Conservation (phyloP, 176 grass and related monocot genomes). For the Oryza officinalis region DNA sequence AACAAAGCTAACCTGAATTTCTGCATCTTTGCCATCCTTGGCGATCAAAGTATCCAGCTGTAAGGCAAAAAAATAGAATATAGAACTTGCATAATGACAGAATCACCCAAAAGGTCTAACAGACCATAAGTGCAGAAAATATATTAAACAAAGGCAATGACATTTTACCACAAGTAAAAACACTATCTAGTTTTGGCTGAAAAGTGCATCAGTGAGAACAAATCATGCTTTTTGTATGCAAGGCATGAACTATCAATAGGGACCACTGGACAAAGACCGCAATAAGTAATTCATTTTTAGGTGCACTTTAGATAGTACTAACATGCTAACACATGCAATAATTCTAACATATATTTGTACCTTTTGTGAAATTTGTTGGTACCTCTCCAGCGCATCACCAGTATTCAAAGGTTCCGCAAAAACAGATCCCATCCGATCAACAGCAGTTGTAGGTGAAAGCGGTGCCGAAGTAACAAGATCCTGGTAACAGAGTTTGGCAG, state of each 20-base stretch:
- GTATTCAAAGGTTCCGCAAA: conserved; percentile 72
- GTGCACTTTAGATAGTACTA: background rate
- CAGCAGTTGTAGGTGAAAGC: conserved; percentile 54
- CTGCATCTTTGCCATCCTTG: conserved; percentile 67
- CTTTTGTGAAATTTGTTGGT: conserved; percentile 84
- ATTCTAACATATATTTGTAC: conserved; percentile 40
- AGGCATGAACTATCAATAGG: background rate
- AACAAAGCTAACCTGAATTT: conserved; percentile 76
- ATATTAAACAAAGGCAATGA: background rate
- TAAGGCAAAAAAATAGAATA: conserved; percentile 34
- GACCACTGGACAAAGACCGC: conserved; percentile 1
- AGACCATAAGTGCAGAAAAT: background rate
- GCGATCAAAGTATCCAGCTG: conserved; percentile 83
- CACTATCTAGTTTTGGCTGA: background rate
- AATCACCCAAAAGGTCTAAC: background rate
- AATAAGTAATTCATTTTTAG: conserved; percentile 6
- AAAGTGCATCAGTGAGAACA: background rate
- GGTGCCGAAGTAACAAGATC: conserved; percentile 53
- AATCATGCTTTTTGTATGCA: background rate
- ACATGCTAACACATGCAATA: background rate
- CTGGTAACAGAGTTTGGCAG: conserved; percentile 45
- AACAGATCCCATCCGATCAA: conserved; percentile 63
- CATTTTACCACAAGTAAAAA: conserved; percentile 19
- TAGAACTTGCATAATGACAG: conserved; percentile 12
- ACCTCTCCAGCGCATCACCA: conserved; percentile 73